Evolutionary conservation across 768 basidiomycete genomes (phyloP), one percentile per base, ranked within the genome.

Genomic region (Podaxis sp.): DNA sequence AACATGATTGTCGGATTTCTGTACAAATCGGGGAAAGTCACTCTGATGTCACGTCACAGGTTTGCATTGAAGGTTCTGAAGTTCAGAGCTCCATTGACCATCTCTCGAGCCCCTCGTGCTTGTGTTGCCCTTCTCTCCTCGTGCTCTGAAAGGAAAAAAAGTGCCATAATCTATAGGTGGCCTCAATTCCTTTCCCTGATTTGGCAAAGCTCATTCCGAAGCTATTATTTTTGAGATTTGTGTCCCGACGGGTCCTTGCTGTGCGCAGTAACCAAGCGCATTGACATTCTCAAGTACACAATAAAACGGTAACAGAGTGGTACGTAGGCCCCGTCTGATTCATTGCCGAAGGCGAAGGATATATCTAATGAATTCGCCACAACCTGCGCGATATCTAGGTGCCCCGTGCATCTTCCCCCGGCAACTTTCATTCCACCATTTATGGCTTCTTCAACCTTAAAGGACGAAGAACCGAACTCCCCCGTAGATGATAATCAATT

Each of bases 401-500:
- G 33, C 40, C 41, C 15, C 7, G 52, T 37, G 41, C 33, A 53
- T 40, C 28, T 36, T 62, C 54, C 49, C 49, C 17, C 28, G 36
- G 28, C 48, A 46, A 55, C 60, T 49, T 56, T 55, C 52, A 55
- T 48, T 46, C 28, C 24, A 22, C 44, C 53, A 49, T 48, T 53
- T 60, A 62, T 62, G 60, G 60, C 60, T 62, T 61, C 60, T 51
- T 38, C 50, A 49, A 52, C 41, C 17, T 44, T 62, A 55, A 55
- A 62, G 36, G 68, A 72, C 28, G 78, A 74, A 64, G 80, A 79
- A 60, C 66, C 70, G 61, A 74, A 74, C 62, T 12, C 53, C 24
- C 44, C 60, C 11, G 53, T 56, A 20, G 83, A 82, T 71, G 83
- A 84, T 69, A 76, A 76, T 54, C 83, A 82, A 64, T 77, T 88